These are phyloP conservation scores for Thalassiosira exigua DNA, from an alignment of 352 stramenopile species.

Conservation along the genomic window DNA sequence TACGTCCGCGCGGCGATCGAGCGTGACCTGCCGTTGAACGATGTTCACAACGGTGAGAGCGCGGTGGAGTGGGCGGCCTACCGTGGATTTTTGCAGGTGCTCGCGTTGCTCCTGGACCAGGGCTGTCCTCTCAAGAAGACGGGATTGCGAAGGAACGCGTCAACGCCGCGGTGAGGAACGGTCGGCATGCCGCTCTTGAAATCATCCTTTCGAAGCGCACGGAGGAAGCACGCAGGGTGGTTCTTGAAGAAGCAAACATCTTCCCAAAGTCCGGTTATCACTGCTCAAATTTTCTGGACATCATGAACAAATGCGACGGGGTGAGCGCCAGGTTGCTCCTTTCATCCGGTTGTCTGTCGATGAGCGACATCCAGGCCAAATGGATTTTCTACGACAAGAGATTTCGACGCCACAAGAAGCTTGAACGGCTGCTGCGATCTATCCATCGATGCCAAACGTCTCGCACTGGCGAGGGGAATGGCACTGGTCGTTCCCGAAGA, in stretches of 20 bases:
- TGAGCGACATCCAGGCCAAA: constrained; percentile 15
- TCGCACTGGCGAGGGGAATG: constrained; percentile 25
- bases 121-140: constrained; percentile 20
- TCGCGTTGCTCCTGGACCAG: constrained; percentile 14
- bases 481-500: constrained; percentile 37
- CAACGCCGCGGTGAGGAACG: constrained; percentile 22
- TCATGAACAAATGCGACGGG: constrained; percentile 11
- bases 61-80: constrained; percentile 19
- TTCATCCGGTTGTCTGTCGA: neutral
- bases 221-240: constrained; percentile 12
- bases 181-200: constrained; percentile 20
- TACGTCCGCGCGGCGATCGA: constrained; percentile 15
- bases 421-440: constrained; percentile 22
- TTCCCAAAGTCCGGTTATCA: constrained; percentile 14
- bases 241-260: constrained; percentile 1
- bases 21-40: constrained; percentile 14
- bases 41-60: constrained; percentile 20
- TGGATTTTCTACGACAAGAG: neutral
- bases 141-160: constrained; percentile 8
- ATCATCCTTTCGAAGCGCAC: constrained; percentile 29
- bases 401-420: constrained; percentile 5
- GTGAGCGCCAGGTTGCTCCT: constrained; percentile 10
- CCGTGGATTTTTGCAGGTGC: constrained; percentile 13
- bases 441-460: constrained; percentile 29
- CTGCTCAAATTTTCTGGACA: constrained; percentile 4